Base-by-base conservation (phyloP, 2,329 filamentous ascomycete genomes). In the Fusarium sp. region DNA sequence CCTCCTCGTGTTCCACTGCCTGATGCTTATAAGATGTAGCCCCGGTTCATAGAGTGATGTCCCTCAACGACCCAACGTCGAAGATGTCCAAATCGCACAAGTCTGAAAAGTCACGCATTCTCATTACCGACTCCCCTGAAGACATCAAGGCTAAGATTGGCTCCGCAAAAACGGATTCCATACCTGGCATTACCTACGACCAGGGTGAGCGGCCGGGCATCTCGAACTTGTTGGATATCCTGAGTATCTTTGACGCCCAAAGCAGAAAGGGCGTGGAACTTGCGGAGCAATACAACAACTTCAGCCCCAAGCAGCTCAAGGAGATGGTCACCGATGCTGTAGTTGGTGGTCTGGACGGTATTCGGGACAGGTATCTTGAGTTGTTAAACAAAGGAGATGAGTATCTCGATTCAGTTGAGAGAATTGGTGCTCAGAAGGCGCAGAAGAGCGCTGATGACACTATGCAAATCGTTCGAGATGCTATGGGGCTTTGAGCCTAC, bases 11-110 rank as follows among this genome's bases (percentile, higher is more conserved):
- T 18, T 20, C 1, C 9, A 14, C 4, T 7, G 1, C 11, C 29
- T 14, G 3, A 48, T 37, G 6, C 20, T 41, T 9, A 27, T 45
- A 10, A 27, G 6, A 20, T 13, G 9, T 20, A 93, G 91, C 91
- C n/a, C 90, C 92, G 7, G 88, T 92, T 4, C 93, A 92, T 74
- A 90, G 95, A 66, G 87, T 99, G 67, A 98, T 98, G 94, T 97
- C 94, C 20, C 87, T 99, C 24, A 89, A 88, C 54, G 84, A 93
- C 13, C 95, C 96, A 0, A 82, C 79, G 1, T 84, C 88, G 55
- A 99, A 99, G 79, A 99, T 99, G 96, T 97, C 94, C 59, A 99
- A 99, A 81, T 97, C 94, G 1, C 87, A 94, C 74, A 77, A 85
- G 1, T 88, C 92, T 71, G 84, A 87, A 4, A 87, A 87, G 52